Evolutionary conservation across 176 grass and related monocot genomes (phyloP).

Genomic region (Oryza brachyantha): DNA sequence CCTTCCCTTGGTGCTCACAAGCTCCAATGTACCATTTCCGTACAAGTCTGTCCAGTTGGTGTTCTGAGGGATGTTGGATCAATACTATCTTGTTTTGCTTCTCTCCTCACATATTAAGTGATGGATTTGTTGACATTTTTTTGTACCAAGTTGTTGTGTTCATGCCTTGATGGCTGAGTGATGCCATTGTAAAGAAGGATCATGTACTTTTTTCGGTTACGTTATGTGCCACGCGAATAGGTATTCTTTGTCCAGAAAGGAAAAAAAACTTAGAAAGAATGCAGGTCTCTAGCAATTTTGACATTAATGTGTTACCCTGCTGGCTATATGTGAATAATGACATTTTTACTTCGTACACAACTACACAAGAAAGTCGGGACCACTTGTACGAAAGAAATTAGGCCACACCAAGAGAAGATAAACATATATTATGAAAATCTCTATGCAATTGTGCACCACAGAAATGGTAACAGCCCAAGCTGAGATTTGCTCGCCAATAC

Average conservation of each 20-base stretch:
- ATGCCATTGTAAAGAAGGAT: neutral
- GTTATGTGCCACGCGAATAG: neutral
- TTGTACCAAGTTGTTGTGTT: slow-evolving; percentile 4
- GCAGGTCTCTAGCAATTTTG: neutral
- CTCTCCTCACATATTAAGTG: slow-evolving; percentile 22
- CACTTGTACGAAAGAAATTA: too few relatives aligned
- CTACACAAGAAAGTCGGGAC: neutral
- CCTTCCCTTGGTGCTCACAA: neutral
- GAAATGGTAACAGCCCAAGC: neutral
- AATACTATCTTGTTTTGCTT: slow-evolving; percentile 17
- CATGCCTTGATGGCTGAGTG: neutral
- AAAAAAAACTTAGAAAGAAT: neutral
- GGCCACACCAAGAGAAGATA: neutral
- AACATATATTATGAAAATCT: neutral
- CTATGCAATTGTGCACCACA: neutral
- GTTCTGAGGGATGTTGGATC: neutral
- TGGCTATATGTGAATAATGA: neutral
- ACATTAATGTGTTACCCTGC: neutral
- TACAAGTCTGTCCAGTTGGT: slow-evolving; percentile 23
- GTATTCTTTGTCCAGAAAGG: neutral
- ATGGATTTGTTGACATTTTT: neutral
- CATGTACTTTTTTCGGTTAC: slow-evolving; percentile 1
- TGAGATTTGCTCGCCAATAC: neutral
- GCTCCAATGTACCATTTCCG: slow-evolving; percentile 35
- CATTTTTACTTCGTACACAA: neutral